Conservation (phyloP, 352 stramenopile species). For the Pythium brachiatum region DNA sequence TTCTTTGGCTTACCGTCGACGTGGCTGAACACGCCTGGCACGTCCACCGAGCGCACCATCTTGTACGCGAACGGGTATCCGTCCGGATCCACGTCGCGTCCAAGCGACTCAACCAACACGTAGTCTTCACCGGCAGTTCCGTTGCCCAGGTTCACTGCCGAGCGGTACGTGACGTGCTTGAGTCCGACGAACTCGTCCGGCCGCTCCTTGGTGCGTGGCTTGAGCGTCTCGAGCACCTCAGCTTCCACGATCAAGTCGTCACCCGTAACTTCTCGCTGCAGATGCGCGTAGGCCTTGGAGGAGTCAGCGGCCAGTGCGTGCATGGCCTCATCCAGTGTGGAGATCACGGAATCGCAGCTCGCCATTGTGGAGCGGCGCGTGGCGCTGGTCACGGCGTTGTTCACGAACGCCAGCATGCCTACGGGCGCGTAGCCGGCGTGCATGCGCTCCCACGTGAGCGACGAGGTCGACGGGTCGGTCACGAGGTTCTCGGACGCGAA, state of each 20-base stretch:
- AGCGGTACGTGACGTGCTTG: constrained; percentile 78
- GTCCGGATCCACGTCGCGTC: constrained; percentile 43
- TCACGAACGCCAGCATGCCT: constrained; percentile 20
- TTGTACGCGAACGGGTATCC: constrained; percentile 58
- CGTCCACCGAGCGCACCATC: constrained; percentile 45
- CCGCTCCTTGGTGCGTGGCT: constrained; percentile 58
- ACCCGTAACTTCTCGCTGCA: constrained; percentile 59
- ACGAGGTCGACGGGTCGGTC: constrained; percentile 14
- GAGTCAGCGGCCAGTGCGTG: constrained; percentile 54
- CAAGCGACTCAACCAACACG: constrained; percentile 54
- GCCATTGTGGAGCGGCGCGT: constrained; percentile 47
- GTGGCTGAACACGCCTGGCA: constrained; percentile 24
- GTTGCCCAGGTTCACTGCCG: constrained; percentile 35
- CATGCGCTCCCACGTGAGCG: constrained; percentile 24
- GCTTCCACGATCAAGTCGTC: constrained; percentile 61
- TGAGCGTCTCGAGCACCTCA: constrained; percentile 65
- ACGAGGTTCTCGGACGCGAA: constrained; percentile 24
- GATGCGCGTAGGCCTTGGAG: constrained; percentile 43
- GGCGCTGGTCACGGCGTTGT: constrained; percentile 25
- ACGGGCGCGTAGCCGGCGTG: constrained; percentile 20
- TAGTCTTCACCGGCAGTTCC: constrained; percentile 61
- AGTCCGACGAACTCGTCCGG: constrained; percentile 73
- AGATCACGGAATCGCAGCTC: constrained; percentile 53
- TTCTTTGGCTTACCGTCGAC: constrained; percentile 51
- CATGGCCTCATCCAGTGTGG: constrained; percentile 56